These are phyloP conservation scores for Fistulifera pelliculosa DNA, from an alignment of 108 stramenopile species.

Conservation along the genomic window DNA sequence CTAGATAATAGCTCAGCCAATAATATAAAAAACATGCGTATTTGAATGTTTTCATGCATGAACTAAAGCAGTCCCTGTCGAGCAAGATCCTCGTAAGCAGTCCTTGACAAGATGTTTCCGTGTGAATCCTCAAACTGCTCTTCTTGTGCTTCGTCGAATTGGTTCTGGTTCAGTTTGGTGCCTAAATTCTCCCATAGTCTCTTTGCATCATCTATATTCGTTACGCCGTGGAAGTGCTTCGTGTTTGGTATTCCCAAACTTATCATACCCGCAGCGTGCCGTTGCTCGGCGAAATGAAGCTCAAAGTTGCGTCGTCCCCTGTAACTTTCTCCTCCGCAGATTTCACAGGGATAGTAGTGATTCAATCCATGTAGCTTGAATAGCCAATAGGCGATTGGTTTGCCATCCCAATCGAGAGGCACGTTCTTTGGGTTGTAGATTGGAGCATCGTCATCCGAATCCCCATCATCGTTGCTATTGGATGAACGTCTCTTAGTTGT, in stretches of 20 bases:
- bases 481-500: conserved; percentile 16
- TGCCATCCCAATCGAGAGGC: conserved; percentile 97
- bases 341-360: conserved; percentile 94
- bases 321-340: conserved; percentile 96
- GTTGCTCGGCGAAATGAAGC: conserved; percentile 94
- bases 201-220: conserved; percentile 93
- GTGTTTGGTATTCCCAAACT: conserved; percentile 98
- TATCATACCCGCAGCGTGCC: conserved; percentile 96
- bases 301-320: conserved; percentile 91
- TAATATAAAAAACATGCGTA: too few relatives aligned
- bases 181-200: conserved; percentile 84
- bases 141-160: conserved; percentile 73
- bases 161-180: conserved; percentile 53
- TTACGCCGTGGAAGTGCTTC: conserved; percentile 97
- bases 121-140: conserved; percentile 98
- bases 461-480: conserved; percentile 45
- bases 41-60: too few relatives aligned
- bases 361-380: conserved; percentile 99
- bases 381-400: conserved; percentile 99
- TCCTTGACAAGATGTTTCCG: conserved; percentile 92
- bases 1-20: too few relatives aligned
- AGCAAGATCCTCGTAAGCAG: conserved; percentile 92
- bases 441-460: conserved; percentile 87
- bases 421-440: conserved; percentile 99
- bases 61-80: conserved; percentile 87